Conservation (phyloP, 2,329 filamentous ascomycete species). For the Leptographium wingfieldii region DNA sequence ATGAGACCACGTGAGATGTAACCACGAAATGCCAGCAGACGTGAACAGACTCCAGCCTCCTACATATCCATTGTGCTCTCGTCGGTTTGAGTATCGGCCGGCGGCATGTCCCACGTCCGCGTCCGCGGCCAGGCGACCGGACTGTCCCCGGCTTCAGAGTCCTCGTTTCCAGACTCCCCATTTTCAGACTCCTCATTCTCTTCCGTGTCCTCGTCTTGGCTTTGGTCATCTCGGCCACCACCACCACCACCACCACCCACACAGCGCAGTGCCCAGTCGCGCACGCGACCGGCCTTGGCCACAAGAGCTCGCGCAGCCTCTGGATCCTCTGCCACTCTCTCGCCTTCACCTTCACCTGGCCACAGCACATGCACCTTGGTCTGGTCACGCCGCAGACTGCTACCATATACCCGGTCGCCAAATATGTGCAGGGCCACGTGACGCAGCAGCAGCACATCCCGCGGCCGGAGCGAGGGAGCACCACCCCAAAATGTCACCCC, state of each 20-base stretch:
- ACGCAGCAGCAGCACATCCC: conserved; percentile 67
- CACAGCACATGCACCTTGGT: conserved; percentile 59
- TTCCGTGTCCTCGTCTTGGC: neutral
- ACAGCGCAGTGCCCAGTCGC: conserved; percentile 64
- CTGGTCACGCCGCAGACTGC: conserved; percentile 60
- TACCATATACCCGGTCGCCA: conserved; percentile 66
- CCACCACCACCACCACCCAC: conserved; percentile 25
- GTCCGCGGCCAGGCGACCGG: neutral
- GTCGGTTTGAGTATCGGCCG: conserved; percentile 16
- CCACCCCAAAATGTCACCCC: conserved; percentile 1
- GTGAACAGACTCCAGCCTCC: too few species aligned
- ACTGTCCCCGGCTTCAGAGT: neutral
- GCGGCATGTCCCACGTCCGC: conserved; percentile 16
- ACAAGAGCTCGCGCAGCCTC: conserved; percentile 33
- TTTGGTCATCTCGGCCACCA: neutral
- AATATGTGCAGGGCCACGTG: conserved; percentile 72
- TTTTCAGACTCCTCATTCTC: too few species aligned
- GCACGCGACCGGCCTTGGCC: conserved; percentile 53
- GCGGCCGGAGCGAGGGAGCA: conserved; percentile 37
- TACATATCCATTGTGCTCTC: neutral
- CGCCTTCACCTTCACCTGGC: conserved; percentile 26
- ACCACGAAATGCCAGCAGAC: too few species aligned
- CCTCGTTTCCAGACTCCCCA: neutral
- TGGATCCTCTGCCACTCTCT: neutral
- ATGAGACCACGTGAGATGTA: too few species aligned